Evolutionary conservation across 768 basidiomycete species (phyloP), one percentile per base, ranked within the genome.

Genomic region (Naganishia vaughanmartiniae): DNA sequence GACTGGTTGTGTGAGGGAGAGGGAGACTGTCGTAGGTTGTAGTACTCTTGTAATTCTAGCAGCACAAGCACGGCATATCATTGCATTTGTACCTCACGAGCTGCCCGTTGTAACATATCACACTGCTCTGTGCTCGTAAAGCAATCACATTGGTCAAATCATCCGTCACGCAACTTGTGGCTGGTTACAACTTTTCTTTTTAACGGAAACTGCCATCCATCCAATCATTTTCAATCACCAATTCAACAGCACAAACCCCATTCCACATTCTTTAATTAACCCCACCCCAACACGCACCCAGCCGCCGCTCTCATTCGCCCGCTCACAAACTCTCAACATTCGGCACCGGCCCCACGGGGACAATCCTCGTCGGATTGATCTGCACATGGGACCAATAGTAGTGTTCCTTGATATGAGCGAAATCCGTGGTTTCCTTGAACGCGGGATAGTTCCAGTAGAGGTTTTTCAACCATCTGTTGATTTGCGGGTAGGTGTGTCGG

Each of bases 391-490:
- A 81, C 33, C 76, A 78, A 72, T 75, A 77, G 72, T 81, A 81
- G 73, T 81, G 80, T 65, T 77, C 76, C 66, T 81, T 82, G 77
- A 81, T 82, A 45, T 80, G 78, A 71, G 73, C 69, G 78, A 97
- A 97, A 78, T 93, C 84, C 46, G 93, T 94, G 21, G 89, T 88
- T 7, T 87, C 86, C 80, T 88, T 88, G 87, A 99, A 98, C 5
- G 92, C 92, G 0, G 88, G 82, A 74, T 89, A 84, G 72, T 89
- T 90, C 93, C 93, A 97, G 84, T 99, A 98, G 24, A 97, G 82
- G 78, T 89, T 89, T 81, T 88, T 88, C 82, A 91, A 76, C 90
- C 92, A 94, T 28, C 73, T 57, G 82, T 97, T 86, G 58, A 96
- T 86, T 57, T 87, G 85, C 24, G 94, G 93, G 81, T 93, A 98